Percentiles rank a stretch among this genome's conserved stretches.
phyloP scores from a whole-genome alignment of 169 alveolate species.

The Plasmodium gonderi region DNA sequence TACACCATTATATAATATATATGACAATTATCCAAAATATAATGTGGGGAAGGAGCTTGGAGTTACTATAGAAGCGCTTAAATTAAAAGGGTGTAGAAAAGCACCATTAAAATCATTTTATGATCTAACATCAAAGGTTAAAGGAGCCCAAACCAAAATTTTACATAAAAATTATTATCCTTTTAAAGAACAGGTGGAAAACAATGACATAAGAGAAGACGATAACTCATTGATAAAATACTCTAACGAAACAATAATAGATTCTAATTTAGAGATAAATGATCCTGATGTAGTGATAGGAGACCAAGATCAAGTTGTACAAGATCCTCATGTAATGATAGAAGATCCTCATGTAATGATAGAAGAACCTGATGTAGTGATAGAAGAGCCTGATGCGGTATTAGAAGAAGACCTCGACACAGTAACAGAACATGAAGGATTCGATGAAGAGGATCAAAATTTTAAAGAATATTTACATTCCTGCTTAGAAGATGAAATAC shows the following conservation, averaged over 20 bases:
- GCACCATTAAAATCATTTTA: background rate
- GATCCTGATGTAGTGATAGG: background rate
- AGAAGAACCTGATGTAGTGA: background rate
- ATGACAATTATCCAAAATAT: background rate
- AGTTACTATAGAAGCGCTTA: background rate
- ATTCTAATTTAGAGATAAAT: no score
- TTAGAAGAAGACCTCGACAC: no score
- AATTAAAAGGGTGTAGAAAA: background rate
- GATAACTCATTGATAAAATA: no score
- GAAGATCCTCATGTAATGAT: background rate
- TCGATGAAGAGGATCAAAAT: background rate
- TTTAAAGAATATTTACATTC: background rate
- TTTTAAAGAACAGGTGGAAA: background rate
- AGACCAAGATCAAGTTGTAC: background rate
- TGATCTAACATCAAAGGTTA: background rate
- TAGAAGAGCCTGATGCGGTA: background rate
- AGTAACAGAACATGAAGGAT: background rate
- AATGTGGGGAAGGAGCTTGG: background rate
- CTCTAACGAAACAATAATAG: no score
- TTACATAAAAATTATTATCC: background rate
- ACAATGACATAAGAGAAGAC: background rate
- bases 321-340: background rate
- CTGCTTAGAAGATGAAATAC: background rate
- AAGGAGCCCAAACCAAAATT: background rate
- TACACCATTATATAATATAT: background rate